Evolutionary conservation across 1,284 basidiomycete species (phyloP).

Genomic region (Malassezia equina): DNA sequence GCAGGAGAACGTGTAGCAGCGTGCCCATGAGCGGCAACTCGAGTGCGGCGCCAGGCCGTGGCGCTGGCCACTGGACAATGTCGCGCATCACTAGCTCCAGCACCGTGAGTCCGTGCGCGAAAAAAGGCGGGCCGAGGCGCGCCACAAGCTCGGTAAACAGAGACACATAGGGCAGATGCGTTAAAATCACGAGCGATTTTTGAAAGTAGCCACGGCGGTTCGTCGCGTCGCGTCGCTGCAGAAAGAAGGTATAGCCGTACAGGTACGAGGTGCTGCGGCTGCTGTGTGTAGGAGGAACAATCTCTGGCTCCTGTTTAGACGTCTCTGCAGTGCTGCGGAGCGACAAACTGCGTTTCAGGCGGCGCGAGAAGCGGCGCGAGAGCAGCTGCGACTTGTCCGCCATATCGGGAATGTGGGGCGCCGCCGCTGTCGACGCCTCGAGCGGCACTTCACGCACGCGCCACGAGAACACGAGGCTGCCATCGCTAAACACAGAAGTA

Average conservation of each 20-base stretch:
- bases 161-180: constrained; percentile 70
- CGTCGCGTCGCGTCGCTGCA: constrained; percentile 36
- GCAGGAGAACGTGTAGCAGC: constrained; percentile 29
- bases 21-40: constrained; percentile 31
- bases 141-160: constrained; percentile 64
- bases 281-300: constrained; percentile 1
- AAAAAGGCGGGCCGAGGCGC: constrained; percentile 56
- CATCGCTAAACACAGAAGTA: constrained; percentile 52
- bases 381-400: not conserved
- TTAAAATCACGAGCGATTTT: constrained; percentile 76
- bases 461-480: constrained; percentile 39
- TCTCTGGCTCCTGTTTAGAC: not conserved
- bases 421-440: constrained; percentile 22
- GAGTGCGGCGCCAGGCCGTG: constrained; percentile 31
- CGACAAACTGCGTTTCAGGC: constrained; percentile 1
- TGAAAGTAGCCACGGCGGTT: constrained; percentile 45
- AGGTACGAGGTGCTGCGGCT: constrained; percentile 42
- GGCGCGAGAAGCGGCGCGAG: not conserved
- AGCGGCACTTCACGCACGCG: constrained; percentile 42
- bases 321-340: not conserved
- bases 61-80: constrained; percentile 32
- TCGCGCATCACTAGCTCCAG: constrained; percentile 37
- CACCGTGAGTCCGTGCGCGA: constrained; percentile 39
- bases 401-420: constrained; percentile 27
- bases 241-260: constrained; percentile 46